phyloP scores from a whole-genome alignment of 208 protist genomes.

The Novymonas esmeraldas region DNA sequence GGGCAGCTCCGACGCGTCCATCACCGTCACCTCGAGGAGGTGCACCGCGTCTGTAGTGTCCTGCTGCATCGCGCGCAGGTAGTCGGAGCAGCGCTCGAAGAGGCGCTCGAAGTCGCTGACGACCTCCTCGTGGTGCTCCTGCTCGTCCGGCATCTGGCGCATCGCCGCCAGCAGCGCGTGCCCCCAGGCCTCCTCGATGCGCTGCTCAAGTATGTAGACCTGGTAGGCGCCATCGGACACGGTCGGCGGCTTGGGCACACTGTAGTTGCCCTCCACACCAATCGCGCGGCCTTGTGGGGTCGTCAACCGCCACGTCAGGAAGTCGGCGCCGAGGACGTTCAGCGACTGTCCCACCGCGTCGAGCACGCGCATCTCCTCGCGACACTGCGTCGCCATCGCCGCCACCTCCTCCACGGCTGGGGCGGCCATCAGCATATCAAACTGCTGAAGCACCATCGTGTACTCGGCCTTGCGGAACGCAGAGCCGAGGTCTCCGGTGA shows the following conservation, averaged over 20 bases:
- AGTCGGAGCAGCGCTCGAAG: conserved; percentile 66
- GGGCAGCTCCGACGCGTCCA: conserved; percentile 31
- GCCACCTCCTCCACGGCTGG: conserved; percentile 40
- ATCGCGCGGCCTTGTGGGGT: conserved; percentile 21
- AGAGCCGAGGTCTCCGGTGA: conserved; percentile 26
- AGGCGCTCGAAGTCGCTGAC: conserved; percentile 67
- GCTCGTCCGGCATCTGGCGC: conserved; percentile 52
- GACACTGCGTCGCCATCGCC: conserved; percentile 20
- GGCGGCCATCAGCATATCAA: conserved; percentile 71
- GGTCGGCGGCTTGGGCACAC: conserved; percentile 15
- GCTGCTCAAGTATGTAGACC: conserved; percentile 32
- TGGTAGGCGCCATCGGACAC: conserved; percentile 25
- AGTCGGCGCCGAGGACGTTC: conserved; percentile 51
- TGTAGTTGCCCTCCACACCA: conserved; percentile 32
- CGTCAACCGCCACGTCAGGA: conserved; percentile 37
- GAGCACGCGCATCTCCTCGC: conserved; percentile 37
- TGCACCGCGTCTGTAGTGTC: conserved; percentile 42
- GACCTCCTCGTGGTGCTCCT: conserved; percentile 71
- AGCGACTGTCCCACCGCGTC: conserved; percentile 28
- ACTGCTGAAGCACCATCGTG: conserved; percentile 69
- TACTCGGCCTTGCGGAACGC: conserved; percentile 57
- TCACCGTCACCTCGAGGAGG: conserved; percentile 32
- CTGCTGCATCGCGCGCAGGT: conserved; percentile 51
- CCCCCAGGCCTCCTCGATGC: conserved; percentile 66
- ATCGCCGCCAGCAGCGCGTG: conserved; percentile 58